Conservation (phyloP, 1,284 basidiomycete genomes). For the Hymenochaete sp. region DNA sequence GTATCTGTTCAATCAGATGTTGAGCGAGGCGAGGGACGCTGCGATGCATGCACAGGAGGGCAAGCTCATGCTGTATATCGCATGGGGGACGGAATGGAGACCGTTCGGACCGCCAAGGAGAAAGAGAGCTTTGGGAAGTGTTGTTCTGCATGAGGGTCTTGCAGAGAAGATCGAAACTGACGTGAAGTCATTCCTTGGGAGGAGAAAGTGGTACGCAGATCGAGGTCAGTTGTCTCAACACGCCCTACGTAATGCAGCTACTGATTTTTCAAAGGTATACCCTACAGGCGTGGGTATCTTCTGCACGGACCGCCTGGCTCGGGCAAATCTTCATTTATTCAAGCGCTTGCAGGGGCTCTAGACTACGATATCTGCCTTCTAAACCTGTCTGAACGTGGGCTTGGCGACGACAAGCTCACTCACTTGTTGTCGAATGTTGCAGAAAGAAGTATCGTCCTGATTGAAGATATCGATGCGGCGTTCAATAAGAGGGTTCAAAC, state of each 20-base stretch:
- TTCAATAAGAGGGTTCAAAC: slow-evolving; percentile 89
- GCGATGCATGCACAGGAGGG: slow-evolving; percentile 86
- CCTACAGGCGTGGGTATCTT: slow-evolving; percentile 93
- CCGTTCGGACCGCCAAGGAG: slow-evolving; percentile 90
- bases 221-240: slow-evolving; percentile 69
- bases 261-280: slow-evolving; percentile 66
- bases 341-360: slow-evolving; percentile 87
- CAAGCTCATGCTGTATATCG: slow-evolving; percentile 92
- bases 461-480: slow-evolving; percentile 98
- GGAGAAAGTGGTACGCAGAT: slow-evolving; percentile 94
- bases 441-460: slow-evolving; percentile 85
- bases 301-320: slow-evolving; percentile 95
- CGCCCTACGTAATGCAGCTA: too few species aligned
- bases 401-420: slow-evolving; percentile 95
- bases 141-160: slow-evolving; percentile 80
- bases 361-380: slow-evolving; percentile 95
- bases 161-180: slow-evolving; percentile 77
- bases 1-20: slow-evolving; percentile 69
- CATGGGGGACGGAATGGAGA: slow-evolving; percentile 94
- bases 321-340: slow-evolving; percentile 98
- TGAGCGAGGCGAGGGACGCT: slow-evolving; percentile 83
- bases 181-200: slow-evolving; percentile 71
- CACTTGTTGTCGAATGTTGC: slow-evolving; percentile 91
- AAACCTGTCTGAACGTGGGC: slow-evolving; percentile 92
- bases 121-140: slow-evolving; percentile 82